Conservation (phyloP, 2,329 filamentous ascomycete genomes). For the Talaromyces sp. region DNA sequence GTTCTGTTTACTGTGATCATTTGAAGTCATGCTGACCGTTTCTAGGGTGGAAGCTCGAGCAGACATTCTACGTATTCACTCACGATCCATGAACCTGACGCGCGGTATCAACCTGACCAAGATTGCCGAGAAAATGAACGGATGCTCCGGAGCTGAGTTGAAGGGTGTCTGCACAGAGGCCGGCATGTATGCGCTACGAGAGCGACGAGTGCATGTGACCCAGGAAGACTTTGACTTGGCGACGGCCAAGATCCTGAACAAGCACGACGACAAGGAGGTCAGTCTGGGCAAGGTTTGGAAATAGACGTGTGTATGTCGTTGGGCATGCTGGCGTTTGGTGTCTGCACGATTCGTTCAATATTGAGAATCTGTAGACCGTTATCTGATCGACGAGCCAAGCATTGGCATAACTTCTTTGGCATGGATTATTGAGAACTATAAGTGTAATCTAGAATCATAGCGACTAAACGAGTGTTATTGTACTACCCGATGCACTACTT, state of each 20-base stretch:
- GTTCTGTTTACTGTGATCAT: slow-evolving; percentile 21
- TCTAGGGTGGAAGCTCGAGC: slow-evolving; percentile 79
- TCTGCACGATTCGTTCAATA: not conserved
- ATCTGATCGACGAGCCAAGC: slow-evolving; percentile 13
- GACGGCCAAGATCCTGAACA: slow-evolving; percentile 98
- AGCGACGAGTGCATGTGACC: slow-evolving; percentile 94
- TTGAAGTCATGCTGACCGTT: slow-evolving; percentile 21
- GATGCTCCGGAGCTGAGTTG: slow-evolving; percentile 92
- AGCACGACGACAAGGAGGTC: slow-evolving; percentile 98
- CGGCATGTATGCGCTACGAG: slow-evolving; percentile 94
- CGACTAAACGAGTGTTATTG: not conserved
- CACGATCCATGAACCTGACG: slow-evolving; percentile 96
- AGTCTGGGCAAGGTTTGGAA: slow-evolving; percentile 85
- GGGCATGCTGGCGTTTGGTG: not conserved
- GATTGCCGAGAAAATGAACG: slow-evolving; percentile 99
- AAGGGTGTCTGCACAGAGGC: slow-evolving; percentile 99
- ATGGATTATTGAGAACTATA: slow-evolving; percentile 3
- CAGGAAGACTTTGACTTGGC: slow-evolving; percentile 99
- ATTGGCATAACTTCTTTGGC: slow-evolving; percentile 12
- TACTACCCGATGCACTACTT: not conserved
- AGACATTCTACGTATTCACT: slow-evolving; percentile 97
- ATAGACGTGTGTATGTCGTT: slow-evolving; percentile 39
- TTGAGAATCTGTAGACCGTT: not conserved
- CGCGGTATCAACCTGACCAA: slow-evolving; percentile 96
- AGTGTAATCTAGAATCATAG: slow-evolving; percentile 13